Base-by-base conservation (phyloP, 257 asterid species). In the Ballota nigra region DNA sequence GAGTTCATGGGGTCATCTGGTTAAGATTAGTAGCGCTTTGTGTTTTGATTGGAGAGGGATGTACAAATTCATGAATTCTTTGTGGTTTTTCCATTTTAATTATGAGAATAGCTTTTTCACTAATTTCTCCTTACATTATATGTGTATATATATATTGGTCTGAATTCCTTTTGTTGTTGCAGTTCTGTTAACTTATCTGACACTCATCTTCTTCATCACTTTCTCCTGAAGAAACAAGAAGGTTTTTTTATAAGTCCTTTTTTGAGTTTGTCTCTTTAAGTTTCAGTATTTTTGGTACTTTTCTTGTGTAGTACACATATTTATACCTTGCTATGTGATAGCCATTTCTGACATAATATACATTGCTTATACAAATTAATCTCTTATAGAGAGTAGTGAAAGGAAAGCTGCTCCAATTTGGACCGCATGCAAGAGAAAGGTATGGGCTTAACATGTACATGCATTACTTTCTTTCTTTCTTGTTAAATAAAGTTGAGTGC, bases 41-140 rank as follows among this genome's bases (percentile, higher is more conserved):
- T 6, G 12, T 63, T 79, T 75, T 75, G 78, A 62, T 70, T 81
- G 79, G 75, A 63, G 75, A 71, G 65, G 41, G 76, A 55, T 81
- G 86, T 84, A 79, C 75, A 84, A 84, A 81, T 76, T 83, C 86
- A 74, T 79, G 88, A 81, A 77, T 84, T 77, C 74, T 56, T 56
- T 56, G 61, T 71, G 76, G 68, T 23, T 9, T 36, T 45, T 72
- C n/a, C 28, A 45, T 43, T 56, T 67, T n/a, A n/a, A n/a, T n/a
- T 33, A 55, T 66, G 75, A 73, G 52, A 58, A n/a, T 72, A 66
- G 71, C 43, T 51, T 63, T 59, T 66, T 43, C 4, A 12, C 1
- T 41, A 0, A 3, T 13, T 12, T 13, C 52, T 43, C 4, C 52
- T 43, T 43, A 3, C 7, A 34, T 7, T 5, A 34, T 26, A 5